Evolutionary conservation across 2,329 filamentous ascomycete species (phyloP).

Genomic region (Aspergillus hortae): DNA sequence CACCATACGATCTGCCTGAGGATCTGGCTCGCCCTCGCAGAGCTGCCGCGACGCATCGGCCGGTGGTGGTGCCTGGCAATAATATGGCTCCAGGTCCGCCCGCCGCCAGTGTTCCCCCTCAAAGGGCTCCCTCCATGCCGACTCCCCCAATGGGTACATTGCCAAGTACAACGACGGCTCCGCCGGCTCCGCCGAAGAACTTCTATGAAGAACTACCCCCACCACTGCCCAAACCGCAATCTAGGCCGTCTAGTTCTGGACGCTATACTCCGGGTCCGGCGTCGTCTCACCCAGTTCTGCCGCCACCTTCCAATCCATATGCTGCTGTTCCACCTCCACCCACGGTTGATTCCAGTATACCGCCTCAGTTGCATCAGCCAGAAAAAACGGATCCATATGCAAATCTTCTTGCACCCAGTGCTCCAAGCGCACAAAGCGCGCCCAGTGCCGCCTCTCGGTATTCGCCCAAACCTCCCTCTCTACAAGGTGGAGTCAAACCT

Average conservation of each 20-base stretch:
- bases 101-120: slow-evolving; percentile 44
- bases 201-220: slow-evolving; percentile 77
- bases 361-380: slow-evolving; percentile 27
- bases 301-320: slow-evolving; percentile 17
- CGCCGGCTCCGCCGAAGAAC: slow-evolving; percentile 37
- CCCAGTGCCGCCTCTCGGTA: slow-evolving; percentile 35
- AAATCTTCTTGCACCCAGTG: slow-evolving; percentile 23
- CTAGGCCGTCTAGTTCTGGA: slow-evolving; percentile 52
- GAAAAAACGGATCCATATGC: slow-evolving; percentile 32
- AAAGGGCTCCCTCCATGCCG: slow-evolving; percentile 12
- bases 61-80: slow-evolving; percentile 40
- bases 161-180: slow-evolving; percentile 23
- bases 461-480: slow-evolving; percentile 37
- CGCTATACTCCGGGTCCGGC: slow-evolving; percentile 39
- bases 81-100: background rate
- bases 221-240: slow-evolving; percentile 49
- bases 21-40: slow-evolving; percentile 68
- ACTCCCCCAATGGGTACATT: slow-evolving; percentile 30
- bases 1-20: slow-evolving; percentile 91
- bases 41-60: slow-evolving; percentile 57
- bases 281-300: slow-evolving; percentile 15
- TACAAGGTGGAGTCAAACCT: slow-evolving; percentile 32
- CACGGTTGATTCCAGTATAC: slow-evolving; percentile 13
- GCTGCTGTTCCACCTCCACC: slow-evolving; percentile 16
- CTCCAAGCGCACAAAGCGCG: slow-evolving; percentile 25